Conservation (phyloP, 495 filamentous ascomycete genomes). For the Tuber magnatum region DNA sequence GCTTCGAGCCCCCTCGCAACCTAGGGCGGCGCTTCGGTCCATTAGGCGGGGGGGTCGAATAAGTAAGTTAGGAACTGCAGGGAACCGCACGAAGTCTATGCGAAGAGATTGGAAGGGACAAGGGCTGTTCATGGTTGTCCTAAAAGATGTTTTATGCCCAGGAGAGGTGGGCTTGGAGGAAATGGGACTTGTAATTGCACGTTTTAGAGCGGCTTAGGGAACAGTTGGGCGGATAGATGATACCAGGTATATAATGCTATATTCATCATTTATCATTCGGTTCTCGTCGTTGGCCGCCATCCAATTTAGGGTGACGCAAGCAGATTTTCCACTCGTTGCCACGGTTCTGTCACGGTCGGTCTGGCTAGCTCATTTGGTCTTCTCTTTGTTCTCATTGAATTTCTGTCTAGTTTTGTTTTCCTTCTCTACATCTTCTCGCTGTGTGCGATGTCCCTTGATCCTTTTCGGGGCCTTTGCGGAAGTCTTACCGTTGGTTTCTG, state of each 20-base stretch:
- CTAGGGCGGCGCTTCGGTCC: not conserved
- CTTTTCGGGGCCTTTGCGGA: not conserved
- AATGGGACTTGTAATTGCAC: not conserved
- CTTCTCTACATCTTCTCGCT: not conserved
- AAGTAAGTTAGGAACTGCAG: not conserved
- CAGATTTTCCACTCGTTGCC: not conserved
- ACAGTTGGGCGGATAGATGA: not conserved
- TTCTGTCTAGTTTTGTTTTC: not conserved
- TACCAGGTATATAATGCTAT: not conserved
- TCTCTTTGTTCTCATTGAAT: conserved; percentile 6
- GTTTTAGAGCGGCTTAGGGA: not conserved
- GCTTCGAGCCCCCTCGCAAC: not conserved
- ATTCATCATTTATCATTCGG: not conserved
- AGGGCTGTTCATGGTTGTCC: not conserved
- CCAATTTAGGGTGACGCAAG: not conserved
- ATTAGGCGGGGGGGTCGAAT: not conserved
- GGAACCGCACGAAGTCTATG: not conserved
- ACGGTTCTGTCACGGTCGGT: not conserved
- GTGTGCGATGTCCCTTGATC: not conserved
- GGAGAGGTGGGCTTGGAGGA: not conserved
- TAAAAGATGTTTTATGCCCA: not conserved
- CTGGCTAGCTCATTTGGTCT: not conserved
- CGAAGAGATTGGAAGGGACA: not conserved
- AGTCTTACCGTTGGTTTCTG: not conserved
- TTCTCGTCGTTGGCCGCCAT: not conserved